A percentile compares a stretch with the other conserved stretches of the same genome.
phyloP scores from a whole-genome alignment of 371 early-diverging fungal genomes.

The Mortierella sp. region DNA sequence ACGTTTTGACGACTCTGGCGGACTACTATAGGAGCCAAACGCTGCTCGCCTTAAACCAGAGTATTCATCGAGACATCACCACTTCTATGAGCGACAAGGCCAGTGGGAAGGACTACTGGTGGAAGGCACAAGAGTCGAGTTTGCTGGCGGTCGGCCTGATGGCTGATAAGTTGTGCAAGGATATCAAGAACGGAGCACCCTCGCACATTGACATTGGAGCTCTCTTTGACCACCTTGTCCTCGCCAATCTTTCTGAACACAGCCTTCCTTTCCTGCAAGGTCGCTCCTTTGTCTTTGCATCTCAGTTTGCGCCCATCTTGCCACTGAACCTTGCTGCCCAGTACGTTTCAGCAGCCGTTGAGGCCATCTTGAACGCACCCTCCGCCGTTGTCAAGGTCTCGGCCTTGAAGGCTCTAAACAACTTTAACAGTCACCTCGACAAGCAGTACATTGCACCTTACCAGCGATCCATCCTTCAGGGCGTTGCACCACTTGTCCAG shows the following conservation, averaged over 20 bases:
- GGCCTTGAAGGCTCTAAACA: conserved; percentile 84
- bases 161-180: conserved; percentile 70
- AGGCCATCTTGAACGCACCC: conserved; percentile 71
- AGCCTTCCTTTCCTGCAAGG: conserved; percentile 89
- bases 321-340: conserved; percentile 76
- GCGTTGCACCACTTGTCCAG: conserved; percentile 72
- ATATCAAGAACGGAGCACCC: conserved; percentile 60
- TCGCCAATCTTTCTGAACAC: conserved; percentile 73
- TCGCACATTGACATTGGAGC: conserved; percentile 74
- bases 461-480: conserved; percentile 79
- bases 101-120: conserved; percentile 63
- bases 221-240: conserved; percentile 84
- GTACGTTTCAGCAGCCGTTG: conserved; percentile 80
- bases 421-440: conserved; percentile 75
- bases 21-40: conserved; percentile 72
- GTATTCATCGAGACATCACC: conserved; percentile 44
- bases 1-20: conserved; percentile 73
- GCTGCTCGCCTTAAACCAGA: conserved; percentile 50
- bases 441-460: conserved; percentile 71
- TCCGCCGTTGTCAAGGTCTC: conserved; percentile 81
- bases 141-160: conserved; percentile 80
- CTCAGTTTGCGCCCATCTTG: conserved; percentile 80
- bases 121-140: conserved; percentile 89
- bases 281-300: conserved; percentile 89
- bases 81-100: conserved; percentile 36